Percentiles rank a stretch among this genome's conserved stretches.
Conservation (phyloP, 306 rosid genomes). For the Luffa aegyptiaca region DNA sequence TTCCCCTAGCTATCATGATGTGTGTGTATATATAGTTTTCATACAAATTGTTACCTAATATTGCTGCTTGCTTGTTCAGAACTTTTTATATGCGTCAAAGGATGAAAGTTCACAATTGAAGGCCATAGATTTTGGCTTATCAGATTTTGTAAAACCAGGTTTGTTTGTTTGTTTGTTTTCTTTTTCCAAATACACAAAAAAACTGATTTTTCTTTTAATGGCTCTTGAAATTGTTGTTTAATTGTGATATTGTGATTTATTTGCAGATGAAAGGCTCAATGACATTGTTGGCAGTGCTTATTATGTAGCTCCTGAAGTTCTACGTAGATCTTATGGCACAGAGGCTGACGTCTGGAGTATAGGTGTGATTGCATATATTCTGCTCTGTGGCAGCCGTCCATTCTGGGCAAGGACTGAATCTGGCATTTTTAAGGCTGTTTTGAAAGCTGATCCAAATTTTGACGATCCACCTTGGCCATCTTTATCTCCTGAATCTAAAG, state of each 20-base stretch:
- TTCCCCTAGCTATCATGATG: background rate
- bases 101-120: conserved; percentile 81
- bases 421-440: conserved; percentile 78
- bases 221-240: conserved; percentile 1
- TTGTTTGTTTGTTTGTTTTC: background rate
- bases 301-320: conserved; percentile 95
- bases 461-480: conserved; percentile 97
- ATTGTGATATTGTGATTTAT: conserved; percentile 15
- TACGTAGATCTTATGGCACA: conserved; percentile 75
- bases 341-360: conserved; percentile 96
- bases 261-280: conserved; percentile 84
- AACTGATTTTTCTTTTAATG: background rate
- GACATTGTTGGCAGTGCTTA: conserved; percentile 99
- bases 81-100: conserved; percentile 64
- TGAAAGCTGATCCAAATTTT: conserved; percentile 82
- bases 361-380: conserved; percentile 89
- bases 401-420: conserved; percentile 97
- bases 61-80: conserved; percentile 47
- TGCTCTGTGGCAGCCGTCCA: conserved; percentile 94
- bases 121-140: conserved; percentile 96
- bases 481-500: conserved; percentile 58
- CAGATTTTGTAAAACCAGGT: conserved; percentile 93
- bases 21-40: conserved; percentile 5
- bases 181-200: background rate
- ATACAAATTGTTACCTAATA: conserved; percentile 15